Evolutionary conservation across 352 stramenopile species (phyloP).

Genomic region (Thalassiosira mediterranea): DNA sequence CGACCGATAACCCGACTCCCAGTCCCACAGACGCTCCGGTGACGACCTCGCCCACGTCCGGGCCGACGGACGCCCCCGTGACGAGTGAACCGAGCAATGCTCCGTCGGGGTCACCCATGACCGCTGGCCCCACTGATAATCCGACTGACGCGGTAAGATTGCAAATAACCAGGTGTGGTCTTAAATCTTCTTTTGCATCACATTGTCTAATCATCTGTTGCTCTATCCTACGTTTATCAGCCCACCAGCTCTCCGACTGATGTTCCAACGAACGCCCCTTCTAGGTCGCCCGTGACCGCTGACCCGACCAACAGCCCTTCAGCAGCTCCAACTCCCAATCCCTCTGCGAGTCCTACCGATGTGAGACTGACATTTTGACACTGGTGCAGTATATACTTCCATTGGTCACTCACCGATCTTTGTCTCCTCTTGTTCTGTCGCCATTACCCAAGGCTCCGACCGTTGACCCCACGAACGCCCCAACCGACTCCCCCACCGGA

Average conservation of each 20-base stretch:
- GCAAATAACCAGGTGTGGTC: too few species aligned
- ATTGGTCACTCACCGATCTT: background rate
- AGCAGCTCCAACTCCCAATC: background rate
- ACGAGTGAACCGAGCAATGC: background rate
- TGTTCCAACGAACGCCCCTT: too few species aligned
- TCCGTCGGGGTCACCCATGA: slow-evolving; percentile 4
- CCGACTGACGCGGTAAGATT: slow-evolving; percentile 1
- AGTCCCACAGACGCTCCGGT: background rate
- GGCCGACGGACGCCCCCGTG: background rate
- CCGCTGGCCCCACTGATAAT: slow-evolving; percentile 1
- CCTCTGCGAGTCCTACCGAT: slow-evolving; percentile 11
- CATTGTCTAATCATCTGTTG: too few species aligned
- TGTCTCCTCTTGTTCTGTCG: background rate
- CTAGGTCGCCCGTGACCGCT: slow-evolving; percentile 8
- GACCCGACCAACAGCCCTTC: slow-evolving; percentile 13
- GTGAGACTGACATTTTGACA: too few species aligned
- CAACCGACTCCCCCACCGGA: slow-evolving; percentile 13
- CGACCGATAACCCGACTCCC: background rate
- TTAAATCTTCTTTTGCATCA: slow-evolving; percentile 5
- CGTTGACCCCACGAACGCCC: slow-evolving; percentile 7
- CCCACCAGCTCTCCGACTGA: too few species aligned
- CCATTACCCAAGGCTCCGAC: background rate
- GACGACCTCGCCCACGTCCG: background rate
- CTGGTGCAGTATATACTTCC: background rate
- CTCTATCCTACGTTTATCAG: too few species aligned